phyloP scores from a whole-genome alignment of 164 flowering plant genomes.

The Echeveria elegans region DNA sequence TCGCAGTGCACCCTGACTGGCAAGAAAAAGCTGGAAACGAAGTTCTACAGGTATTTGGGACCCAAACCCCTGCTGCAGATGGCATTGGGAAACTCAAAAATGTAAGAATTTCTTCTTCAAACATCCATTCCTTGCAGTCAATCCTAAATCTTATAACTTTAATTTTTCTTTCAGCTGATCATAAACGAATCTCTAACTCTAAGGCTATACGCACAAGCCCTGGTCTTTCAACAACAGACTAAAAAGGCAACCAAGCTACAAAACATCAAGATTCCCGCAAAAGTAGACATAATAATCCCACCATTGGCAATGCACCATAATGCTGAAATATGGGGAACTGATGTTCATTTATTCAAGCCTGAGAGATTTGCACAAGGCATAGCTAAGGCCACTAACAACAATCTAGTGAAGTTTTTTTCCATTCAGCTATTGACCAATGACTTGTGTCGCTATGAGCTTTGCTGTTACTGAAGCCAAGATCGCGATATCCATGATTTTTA shows the following conservation, averaged over 20 bases:
- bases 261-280: constrained; percentile 18
- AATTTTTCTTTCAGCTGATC: constrained; percentile 26
- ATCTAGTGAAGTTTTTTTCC: constrained; percentile 25
- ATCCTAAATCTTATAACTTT: background rate
- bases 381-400: constrained; percentile 14
- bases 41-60: constrained; percentile 23
- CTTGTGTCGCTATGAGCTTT: constrained; percentile 33
- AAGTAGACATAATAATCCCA: constrained; percentile 16
- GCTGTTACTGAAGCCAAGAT: constrained; percentile 26
- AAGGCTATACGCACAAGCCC: constrained; percentile 31
- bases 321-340: constrained; percentile 39
- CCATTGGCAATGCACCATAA: constrained; percentile 25
- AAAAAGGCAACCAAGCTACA: constrained; percentile 19
- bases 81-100: constrained; percentile 23
- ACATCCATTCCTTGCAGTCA: too few species aligned
- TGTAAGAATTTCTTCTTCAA: constrained; percentile 12
- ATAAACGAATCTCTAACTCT: constrained; percentile 33
- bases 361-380: constrained; percentile 40
- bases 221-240: background rate
- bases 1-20: constrained; percentile 39
- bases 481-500: constrained; percentile 35
- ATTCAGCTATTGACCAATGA: constrained; percentile 34
- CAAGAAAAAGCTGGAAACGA: constrained; percentile 41
- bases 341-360: constrained; percentile 41
- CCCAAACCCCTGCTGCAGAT: constrained; percentile 19